Evolutionary conservation across 2,329 filamentous ascomycete genomes (phyloP).

Genomic region (Diaporthe ilicicola): DNA sequence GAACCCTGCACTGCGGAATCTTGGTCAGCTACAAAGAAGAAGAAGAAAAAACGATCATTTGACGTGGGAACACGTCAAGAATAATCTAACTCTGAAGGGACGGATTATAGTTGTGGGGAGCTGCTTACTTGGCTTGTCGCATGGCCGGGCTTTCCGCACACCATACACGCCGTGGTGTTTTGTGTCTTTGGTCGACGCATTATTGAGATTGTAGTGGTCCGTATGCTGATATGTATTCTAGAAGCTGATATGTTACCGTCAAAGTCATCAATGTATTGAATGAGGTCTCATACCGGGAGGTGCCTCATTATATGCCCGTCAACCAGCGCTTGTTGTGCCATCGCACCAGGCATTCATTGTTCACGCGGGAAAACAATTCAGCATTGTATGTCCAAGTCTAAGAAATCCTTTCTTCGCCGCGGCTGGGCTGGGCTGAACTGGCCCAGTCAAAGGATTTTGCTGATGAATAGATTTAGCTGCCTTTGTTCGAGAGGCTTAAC

Average conservation of each 20-base stretch:
- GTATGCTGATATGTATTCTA: not conserved
- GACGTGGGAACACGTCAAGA: no score
- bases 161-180: not conserved
- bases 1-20: no score
- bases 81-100: no score
- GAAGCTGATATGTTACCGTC: not conserved
- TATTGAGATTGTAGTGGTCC: not conserved
- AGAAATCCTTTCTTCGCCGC: not conserved
- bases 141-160: not conserved
- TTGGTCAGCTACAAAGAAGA: no score
- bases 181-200: not conserved
- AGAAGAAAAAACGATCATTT: no score
- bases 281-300: not conserved
- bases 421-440: not conserved
- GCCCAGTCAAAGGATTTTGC: not conserved
- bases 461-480: not conserved
- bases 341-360: slow-evolving; percentile 9
- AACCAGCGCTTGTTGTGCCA: not conserved
- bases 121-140: not conserved
- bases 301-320: not conserved
- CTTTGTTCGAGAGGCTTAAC: not conserved
- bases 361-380: not conserved
- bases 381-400: not conserved
- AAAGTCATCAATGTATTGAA: not conserved
- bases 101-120: no score